Evolutionary conservation across 2,329 filamentous ascomycete genomes (phyloP).

Genomic region (Aspergillus pseudoviridinutans): DNA sequence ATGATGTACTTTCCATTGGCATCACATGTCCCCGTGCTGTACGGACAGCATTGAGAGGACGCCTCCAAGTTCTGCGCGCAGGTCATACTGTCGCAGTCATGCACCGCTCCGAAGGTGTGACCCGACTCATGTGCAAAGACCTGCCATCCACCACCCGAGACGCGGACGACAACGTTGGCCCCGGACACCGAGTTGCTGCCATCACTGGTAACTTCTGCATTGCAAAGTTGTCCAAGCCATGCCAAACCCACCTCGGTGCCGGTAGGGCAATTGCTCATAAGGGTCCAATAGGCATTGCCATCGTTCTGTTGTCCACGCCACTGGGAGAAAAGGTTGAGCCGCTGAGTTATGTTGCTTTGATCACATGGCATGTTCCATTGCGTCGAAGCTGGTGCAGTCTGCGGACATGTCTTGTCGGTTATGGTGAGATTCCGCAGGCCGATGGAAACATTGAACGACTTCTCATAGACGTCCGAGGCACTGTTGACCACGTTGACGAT

Average conservation of each 20-base stretch:
- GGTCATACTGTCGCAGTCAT: conserved; percentile 73
- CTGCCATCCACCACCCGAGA: conserved; percentile 82
- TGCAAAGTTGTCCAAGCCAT: conserved; percentile 87
- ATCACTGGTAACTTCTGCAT: conserved; percentile 48
- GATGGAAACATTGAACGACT: conserved; percentile 89
- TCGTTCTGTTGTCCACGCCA: conserved; percentile 81
- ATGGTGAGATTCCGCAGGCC: conserved; percentile 83
- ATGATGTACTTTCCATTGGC: conserved; percentile 82
- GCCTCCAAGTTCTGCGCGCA: conserved; percentile 62
- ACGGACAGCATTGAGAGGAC: conserved; percentile 74
- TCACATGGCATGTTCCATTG: conserved; percentile 80
- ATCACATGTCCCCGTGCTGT: conserved; percentile 64
- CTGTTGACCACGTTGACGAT: conserved; percentile 80
- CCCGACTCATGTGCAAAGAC: conserved; percentile 92
- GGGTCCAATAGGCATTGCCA: conserved; percentile 87
- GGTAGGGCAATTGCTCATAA: conserved; percentile 77
- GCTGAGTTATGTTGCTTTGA: conserved; percentile 60
- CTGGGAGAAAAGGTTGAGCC: conserved; percentile 79
- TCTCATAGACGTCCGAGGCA: conserved; percentile 84
- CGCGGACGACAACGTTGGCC: conserved; percentile 84
- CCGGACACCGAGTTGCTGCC: conserved; percentile 70
- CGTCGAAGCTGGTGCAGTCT: conserved; percentile 60
- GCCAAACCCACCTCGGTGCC: conserved; percentile 83
- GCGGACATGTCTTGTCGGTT: conserved; percentile 70
- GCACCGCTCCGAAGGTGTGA: conserved; percentile 92